phyloP scores from a whole-genome alignment of 371 early-diverging fungal genomes.

The Mortierella sp. region DNA sequence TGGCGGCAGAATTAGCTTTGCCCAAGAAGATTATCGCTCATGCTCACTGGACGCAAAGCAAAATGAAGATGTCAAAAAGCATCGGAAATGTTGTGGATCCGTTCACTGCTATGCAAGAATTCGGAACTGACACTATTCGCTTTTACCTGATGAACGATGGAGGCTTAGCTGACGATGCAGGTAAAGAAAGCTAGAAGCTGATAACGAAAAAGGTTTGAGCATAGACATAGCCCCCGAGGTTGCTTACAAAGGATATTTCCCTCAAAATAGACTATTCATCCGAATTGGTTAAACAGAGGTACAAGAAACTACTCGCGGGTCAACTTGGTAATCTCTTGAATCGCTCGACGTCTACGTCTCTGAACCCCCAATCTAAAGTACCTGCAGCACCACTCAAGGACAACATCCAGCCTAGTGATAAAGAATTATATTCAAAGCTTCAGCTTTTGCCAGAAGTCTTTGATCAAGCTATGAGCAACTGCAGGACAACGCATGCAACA shows the following conservation, averaged over 20 bases:
- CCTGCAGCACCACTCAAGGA: conserved; percentile 57
- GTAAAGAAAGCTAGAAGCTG: background rate
- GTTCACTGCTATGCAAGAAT: conserved; percentile 72
- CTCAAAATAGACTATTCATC: conserved; percentile 76
- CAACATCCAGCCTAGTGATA: conserved; percentile 55
- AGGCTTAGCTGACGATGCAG: conserved; percentile 74
- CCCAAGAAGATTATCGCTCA: conserved; percentile 90
- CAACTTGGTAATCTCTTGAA: conserved; percentile 91
- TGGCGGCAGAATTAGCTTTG: conserved; percentile 86
- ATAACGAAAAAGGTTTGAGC: background rate
- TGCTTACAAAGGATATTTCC: background rate
- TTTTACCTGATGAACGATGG: conserved; percentile 94
- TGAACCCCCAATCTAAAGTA: conserved; percentile 67
- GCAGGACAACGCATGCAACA: conserved; percentile 63
- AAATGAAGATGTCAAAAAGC: conserved; percentile 95
- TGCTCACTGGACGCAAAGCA: conserved; percentile 93
- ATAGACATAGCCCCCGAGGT: background rate
- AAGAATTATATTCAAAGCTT: conserved; percentile 57
- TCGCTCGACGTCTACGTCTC: conserved; percentile 67
- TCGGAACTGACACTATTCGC: conserved; percentile 90
- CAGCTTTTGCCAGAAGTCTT: conserved; percentile 42
- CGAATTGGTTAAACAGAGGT: conserved; percentile 72
- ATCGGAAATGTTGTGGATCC: conserved; percentile 94
- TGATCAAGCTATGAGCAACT: conserved; percentile 56
- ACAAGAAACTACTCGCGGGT: conserved; percentile 84